A percentile compares a stretch with the other conserved stretches of the same genome.
Conservation (phyloP, 208 protist species). For the Herpetomonas samuelpessoai region DNA sequence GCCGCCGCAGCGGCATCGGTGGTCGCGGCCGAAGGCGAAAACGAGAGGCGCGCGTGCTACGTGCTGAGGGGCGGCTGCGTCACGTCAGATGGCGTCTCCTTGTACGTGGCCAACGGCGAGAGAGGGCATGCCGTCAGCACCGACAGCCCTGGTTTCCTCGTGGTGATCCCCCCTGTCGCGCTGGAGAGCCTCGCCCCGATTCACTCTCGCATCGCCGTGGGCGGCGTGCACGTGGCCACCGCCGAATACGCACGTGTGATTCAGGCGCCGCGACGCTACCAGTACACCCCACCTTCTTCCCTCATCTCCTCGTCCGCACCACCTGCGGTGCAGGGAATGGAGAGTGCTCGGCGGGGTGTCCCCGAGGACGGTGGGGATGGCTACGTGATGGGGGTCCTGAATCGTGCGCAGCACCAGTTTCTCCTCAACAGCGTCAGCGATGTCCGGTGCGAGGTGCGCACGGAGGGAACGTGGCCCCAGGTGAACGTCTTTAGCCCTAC, state of each 20-base stretch:
- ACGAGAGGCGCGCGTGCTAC: background rate
- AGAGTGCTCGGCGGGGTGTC: too few species aligned
- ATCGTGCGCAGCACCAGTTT: constrained; percentile 6
- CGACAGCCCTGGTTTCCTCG: background rate
- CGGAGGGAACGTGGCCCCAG: background rate
- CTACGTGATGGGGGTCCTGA: background rate
- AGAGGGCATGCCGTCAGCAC: background rate
- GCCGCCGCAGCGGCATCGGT: background rate
- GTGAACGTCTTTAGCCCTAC: background rate
- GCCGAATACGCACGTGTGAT: constrained; percentile 21
- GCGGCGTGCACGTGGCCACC: constrained; percentile 18
- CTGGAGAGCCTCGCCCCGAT: constrained; percentile 45
- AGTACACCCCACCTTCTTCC: background rate
- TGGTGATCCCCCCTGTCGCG: constrained; percentile 18
- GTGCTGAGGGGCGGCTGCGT: constrained; percentile 20
- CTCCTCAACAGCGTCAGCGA: constrained; percentile 2
- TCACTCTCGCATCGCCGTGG: constrained; percentile 25
- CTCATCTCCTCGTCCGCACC: background rate
- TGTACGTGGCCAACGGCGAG: constrained; percentile 13
- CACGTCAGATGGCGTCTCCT: constrained; percentile 23
- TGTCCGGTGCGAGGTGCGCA: constrained; percentile 1
- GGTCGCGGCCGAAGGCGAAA: background rate
- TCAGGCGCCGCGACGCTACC: background rate
- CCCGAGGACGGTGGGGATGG: background rate
- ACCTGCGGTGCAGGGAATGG: too few species aligned